Evolutionary conservation across 129 eudicot genomes (phyloP), one percentile per base, ranked within the genome.

Genomic region (Erigeron canadensis): DNA sequence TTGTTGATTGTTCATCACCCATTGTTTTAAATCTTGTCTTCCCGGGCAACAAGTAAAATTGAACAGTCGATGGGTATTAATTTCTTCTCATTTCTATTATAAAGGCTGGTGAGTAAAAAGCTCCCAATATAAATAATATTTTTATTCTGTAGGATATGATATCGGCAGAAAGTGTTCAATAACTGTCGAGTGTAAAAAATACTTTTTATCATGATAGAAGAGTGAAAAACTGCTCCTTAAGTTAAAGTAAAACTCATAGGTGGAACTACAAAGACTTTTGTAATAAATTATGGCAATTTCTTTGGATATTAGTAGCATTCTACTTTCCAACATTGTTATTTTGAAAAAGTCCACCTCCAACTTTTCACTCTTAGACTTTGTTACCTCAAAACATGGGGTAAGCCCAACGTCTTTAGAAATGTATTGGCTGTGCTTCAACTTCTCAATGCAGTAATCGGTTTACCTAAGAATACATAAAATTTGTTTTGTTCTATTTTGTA

Each of bases 1-100:
- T 48, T 50, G n/a, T 63, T 74, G 13, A 19, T 63, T 63, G 70
- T 62, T 38, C 53, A 74, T 63, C 40, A 9, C 40, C 23, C 19
- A 13, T 48, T 47, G 41, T 48, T 45, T 12, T 13, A n/a, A 17
- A 47, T 18, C 39, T 62, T 19, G 17, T 11, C 21, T 62, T 15
- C n/a, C 18, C 69, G 48, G 47, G 63, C 62, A 48, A 38, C 21
- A 63, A 11, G 62, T 37, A 43, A 62, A 62, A 51, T 48, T 34
- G 21, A 54, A 51, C 38, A 19, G 9, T 47, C 7, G 57, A 10
- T 66, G 43, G 62, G 46, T 34, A 41, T 73, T 17, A 46, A 7
- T 69, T 48, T 48, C 6, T 5, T n/a, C 57, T n/a, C 21, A 13
- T 51, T 42, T 42, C 51, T 43, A 55, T 42, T 71, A 59, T 57